phyloP scores from a whole-genome alignment of 805 yeast species.

The Torulaspora indica region DNA sequence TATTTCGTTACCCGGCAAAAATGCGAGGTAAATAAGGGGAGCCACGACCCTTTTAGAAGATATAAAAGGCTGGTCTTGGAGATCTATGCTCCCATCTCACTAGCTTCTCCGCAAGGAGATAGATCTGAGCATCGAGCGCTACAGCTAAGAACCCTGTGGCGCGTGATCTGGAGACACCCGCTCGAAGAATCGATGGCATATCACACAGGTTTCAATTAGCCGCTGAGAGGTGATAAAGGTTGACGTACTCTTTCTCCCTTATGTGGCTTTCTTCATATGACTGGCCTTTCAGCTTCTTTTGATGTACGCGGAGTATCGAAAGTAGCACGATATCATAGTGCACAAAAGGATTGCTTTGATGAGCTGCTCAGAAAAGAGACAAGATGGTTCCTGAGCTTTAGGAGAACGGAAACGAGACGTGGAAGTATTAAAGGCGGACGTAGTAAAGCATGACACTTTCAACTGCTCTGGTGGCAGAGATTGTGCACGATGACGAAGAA shows the following conservation, averaged over 20 bases:
- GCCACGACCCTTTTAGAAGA: not conserved
- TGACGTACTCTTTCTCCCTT: too few relatives aligned
- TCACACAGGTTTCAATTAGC: too few relatives aligned
- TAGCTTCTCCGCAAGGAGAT: too few relatives aligned
- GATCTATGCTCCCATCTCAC: too few relatives aligned
- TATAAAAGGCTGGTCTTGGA: too few relatives aligned
- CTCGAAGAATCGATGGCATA: too few relatives aligned
- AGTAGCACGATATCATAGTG: not conserved
- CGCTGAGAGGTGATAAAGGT: too few relatives aligned
- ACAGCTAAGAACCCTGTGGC: too few relatives aligned
- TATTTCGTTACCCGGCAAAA: slow-evolving; percentile 11
- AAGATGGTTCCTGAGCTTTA: not conserved
- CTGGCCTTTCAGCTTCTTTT: not conserved
- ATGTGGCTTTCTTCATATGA: not conserved
- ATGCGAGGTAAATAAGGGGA: not conserved
- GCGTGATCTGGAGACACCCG: too few relatives aligned
- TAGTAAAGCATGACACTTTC: slow-evolving; percentile 14
- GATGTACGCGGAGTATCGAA: not conserved
- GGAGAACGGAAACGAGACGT: not conserved
- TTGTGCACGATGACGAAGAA: slow-evolving; percentile 21
- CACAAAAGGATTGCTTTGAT: not conserved
- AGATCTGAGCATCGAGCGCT: too few relatives aligned
- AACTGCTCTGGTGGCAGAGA: slow-evolving; percentile 10
- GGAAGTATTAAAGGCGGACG: not conserved
- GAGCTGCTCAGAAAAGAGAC: not conserved